Conservation (phyloP, 768 basidiomycete species). For the Tulasnella sp. region DNA sequence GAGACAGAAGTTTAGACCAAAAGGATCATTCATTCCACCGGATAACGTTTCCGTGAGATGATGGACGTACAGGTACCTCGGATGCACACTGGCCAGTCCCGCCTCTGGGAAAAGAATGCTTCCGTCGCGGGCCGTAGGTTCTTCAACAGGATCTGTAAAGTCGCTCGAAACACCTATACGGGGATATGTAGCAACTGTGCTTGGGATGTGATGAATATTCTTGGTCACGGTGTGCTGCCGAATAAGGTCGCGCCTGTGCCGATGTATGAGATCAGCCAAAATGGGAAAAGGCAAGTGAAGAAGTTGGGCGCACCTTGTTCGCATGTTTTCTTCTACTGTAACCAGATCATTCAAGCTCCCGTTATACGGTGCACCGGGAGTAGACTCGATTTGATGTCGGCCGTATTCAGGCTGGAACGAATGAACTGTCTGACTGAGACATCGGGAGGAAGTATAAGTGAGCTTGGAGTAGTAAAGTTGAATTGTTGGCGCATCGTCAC, state of each 20-base stretch:
- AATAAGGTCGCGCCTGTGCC: background rate
- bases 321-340: background rate
- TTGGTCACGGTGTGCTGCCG: background rate
- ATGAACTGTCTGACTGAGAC: background rate
- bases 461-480: background rate
- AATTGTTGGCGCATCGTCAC: background rate
- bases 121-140: background rate
- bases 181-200: background rate
- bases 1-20: background rate
- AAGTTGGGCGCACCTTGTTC: background rate
- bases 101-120: background rate
- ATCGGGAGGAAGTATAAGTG: background rate
- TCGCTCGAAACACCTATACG: background rate
- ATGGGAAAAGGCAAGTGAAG: background rate
- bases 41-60: background rate
- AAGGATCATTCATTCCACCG: background rate
- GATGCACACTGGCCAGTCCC: background rate
- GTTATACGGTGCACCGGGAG: background rate
- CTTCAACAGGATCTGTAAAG: background rate
- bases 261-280: background rate
- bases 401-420: background rate
- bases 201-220: background rate
- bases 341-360: background rate
- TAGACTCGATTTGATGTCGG: background rate
- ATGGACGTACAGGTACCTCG: background rate